Percentiles rank a stretch among this genome's conserved stretches.
phyloP scores from a whole-genome alignment of 176 grass and related monocot genomes.

The Alloteropsis semialata region DNA sequence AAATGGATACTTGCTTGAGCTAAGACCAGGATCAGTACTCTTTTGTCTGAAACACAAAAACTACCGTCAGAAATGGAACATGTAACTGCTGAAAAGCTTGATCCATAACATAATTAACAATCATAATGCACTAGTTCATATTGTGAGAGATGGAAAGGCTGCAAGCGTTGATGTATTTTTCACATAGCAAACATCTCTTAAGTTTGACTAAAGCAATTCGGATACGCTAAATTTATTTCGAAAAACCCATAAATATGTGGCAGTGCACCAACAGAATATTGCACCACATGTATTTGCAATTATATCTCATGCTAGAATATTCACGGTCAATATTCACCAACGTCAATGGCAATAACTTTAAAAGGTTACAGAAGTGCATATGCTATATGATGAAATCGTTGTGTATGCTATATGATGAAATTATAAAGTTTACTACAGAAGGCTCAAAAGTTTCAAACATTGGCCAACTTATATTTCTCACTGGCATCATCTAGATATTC shows the following conservation, averaged over 20 bases:
- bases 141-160: background rate
- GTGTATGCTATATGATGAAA: background rate
- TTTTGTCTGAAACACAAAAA: constrained; percentile 78
- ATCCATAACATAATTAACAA: constrained; percentile 1
- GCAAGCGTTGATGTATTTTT: background rate
- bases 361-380: background rate
- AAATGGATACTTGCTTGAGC: constrained; percentile 94
- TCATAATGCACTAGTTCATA: background rate
- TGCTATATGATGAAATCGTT: background rate
- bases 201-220: background rate
- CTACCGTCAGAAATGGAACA: constrained; percentile 12
- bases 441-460: background rate
- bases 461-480: background rate
- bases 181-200: background rate
- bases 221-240: background rate
- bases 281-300: background rate
- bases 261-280: background rate
- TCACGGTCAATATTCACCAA: background rate
- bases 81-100: background rate
- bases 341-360: background rate
- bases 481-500: background rate
- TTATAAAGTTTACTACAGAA: background rate
- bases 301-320: background rate
- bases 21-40: constrained; percentile 69
- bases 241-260: background rate